phyloP scores from a whole-genome alignment of 768 basidiomycete genomes.

The Lactifluus subvellereus region DNA sequence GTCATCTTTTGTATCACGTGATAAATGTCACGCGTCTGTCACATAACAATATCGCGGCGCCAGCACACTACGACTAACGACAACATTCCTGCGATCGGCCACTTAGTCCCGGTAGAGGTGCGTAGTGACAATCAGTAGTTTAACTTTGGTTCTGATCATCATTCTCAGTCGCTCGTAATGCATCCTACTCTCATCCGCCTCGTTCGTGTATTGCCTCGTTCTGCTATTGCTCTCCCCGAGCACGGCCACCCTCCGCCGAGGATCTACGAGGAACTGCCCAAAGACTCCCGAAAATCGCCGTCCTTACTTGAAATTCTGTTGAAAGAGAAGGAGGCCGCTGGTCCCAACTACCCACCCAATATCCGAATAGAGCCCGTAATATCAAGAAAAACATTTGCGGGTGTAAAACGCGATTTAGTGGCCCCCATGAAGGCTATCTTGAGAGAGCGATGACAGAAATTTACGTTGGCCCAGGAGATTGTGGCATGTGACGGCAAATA shows the following conservation, averaged over 20 bases:
- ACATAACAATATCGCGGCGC: neutral
- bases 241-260: constrained; percentile 23
- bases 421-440: constrained; percentile 37
- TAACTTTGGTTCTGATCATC: neutral
- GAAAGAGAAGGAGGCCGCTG: constrained; percentile 36
- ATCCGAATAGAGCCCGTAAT: constrained; percentile 46
- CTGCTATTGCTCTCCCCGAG: constrained; percentile 26
- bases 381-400: constrained; percentile 36
- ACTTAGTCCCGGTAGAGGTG: neutral
- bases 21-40: neutral
- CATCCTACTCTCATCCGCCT: constrained; percentile 31
- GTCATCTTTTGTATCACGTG: neutral
- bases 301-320: constrained; percentile 40
- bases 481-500: neutral
- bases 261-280: constrained; percentile 28
- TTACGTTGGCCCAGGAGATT: neutral
- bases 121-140: neutral
- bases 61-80: neutral
- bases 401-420: constrained; percentile 36
- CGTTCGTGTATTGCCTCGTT: constrained; percentile 38
- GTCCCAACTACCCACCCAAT: constrained; percentile 42
- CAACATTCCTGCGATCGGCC: neutral
- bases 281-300: constrained; percentile 10
- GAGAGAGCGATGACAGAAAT: constrained; percentile 28
- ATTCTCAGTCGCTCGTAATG: constrained; percentile 25